phyloP scores from a whole-genome alignment of 139 green algal genomes.

The Chlamydomonas applanata region DNA sequence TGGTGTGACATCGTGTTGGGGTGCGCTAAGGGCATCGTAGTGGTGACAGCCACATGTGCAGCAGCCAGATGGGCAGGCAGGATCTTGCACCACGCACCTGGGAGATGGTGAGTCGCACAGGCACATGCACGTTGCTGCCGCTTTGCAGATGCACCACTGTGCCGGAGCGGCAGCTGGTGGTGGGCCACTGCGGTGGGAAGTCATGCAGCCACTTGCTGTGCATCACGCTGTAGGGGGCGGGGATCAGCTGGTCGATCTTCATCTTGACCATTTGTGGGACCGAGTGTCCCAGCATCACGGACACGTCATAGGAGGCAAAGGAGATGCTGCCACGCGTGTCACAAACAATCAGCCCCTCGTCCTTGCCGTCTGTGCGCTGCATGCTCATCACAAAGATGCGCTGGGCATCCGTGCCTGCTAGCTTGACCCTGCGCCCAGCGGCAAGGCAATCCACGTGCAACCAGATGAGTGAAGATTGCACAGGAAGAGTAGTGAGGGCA shows the following conservation, averaged over 20 bases:
- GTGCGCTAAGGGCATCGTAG: too few species aligned
- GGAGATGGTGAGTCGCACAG: constrained; percentile 29
- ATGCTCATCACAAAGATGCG: constrained; percentile 30
- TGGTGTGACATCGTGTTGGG: not conserved
- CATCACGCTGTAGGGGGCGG: constrained; percentile 36
- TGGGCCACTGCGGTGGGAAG: not conserved
- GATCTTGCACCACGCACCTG: not conserved
- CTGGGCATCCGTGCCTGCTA: constrained; percentile 22
- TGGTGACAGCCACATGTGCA: too few species aligned
- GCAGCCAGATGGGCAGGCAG: too few species aligned
- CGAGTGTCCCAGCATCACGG: constrained; percentile 19
- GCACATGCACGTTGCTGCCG: constrained; percentile 20
- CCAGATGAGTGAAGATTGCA: too few species aligned
- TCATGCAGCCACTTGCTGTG: constrained; percentile 42
- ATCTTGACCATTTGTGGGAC: constrained; percentile 10
- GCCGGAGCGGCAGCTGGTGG: constrained; percentile 34
- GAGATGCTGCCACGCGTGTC: constrained; percentile 12
- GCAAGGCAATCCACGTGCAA: too few species aligned
- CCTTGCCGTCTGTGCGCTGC: constrained; percentile 10
- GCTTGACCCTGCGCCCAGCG: too few species aligned
- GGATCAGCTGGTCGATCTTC: constrained; percentile 33
- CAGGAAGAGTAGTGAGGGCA: too few species aligned
- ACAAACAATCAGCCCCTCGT: constrained; percentile 12
- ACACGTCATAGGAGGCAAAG: constrained; percentile 23
- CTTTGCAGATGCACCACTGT: constrained; percentile 38